Percentiles rank a stretch among this genome's conserved stretches.
Evolutionary conservation across 176 grass and related monocot species (phyloP).

Genomic region (Carex pumila): DNA sequence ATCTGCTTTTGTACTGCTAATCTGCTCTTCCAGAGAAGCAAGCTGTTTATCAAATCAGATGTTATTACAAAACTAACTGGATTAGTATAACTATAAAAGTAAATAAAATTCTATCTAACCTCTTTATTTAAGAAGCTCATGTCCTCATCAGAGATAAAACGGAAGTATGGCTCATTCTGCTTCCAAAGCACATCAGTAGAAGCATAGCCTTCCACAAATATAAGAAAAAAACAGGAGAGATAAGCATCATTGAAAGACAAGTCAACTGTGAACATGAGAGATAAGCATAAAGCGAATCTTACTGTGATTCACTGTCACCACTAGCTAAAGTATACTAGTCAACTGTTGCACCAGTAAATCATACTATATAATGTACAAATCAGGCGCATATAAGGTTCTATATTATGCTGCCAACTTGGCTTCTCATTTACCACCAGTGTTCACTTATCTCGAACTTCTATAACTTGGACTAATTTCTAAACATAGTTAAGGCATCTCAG

Average conservation of each 20-base stretch:
- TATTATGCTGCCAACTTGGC: neutral
- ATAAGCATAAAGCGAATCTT: neutral
- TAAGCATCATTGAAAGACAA: neutral
- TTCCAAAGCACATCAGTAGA: conserved; percentile 56
- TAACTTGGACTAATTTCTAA: neutral
- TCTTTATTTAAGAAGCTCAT: conserved; percentile 45
- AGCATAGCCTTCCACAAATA: conserved; percentile 33
- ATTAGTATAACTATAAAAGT: conserved; percentile 12
- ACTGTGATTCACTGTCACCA: neutral
- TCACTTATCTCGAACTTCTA: neutral
- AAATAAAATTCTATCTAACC: conserved; percentile 29
- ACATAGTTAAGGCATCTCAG: neutral
- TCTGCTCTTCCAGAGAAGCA: conserved; percentile 26
- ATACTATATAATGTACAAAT: neutral
- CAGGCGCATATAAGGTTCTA: neutral
- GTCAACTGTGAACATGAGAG: neutral
- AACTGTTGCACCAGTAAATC: neutral
- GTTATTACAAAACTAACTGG: conserved; percentile 6
- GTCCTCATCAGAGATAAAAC: conserved; percentile 44
- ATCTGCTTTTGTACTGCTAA: conserved; percentile 47
- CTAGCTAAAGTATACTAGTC: neutral
- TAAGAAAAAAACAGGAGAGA: neutral
- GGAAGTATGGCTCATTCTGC: conserved; percentile 55
- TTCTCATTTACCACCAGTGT: neutral
- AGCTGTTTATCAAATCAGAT: neutral